Percentiles rank a stretch among this genome's conserved stretches.
Conservation (phyloP, 441 rosid species). For the Capsella rubella region DNA sequence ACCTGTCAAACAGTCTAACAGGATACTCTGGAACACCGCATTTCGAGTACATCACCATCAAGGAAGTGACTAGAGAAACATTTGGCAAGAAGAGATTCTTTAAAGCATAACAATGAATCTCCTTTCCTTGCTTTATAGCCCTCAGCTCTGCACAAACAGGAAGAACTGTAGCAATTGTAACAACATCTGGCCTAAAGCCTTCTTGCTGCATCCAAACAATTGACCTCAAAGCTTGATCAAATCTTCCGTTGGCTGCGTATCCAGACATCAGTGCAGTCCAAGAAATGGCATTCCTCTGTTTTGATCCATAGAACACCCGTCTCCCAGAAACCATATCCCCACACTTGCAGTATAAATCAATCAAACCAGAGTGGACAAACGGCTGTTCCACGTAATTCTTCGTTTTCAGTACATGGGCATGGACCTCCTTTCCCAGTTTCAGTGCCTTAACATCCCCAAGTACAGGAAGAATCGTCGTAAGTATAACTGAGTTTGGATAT, state of each 20-base stretch:
- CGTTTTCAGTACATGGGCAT: slow-evolving; percentile 66
- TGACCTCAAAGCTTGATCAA: slow-evolving; percentile 84
- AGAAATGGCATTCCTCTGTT: slow-evolving; percentile 69
- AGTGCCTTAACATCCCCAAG: slow-evolving; percentile 65
- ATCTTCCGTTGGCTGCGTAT: slow-evolving; percentile 71
- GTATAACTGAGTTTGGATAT: slow-evolving; percentile 68
- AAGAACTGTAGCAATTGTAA: slow-evolving; percentile 72
- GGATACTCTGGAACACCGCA: slow-evolving; percentile 64
- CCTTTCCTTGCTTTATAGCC: slow-evolving; percentile 80
- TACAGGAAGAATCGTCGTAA: slow-evolving; percentile 69
- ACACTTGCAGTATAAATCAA: slow-evolving; percentile 89
- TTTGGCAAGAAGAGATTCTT: slow-evolving; percentile 77
- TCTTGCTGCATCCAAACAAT: slow-evolving; percentile 97
- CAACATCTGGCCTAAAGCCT: slow-evolving; percentile 76
- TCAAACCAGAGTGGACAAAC: slow-evolving; percentile 70
- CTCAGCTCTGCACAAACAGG: slow-evolving; percentile 76
- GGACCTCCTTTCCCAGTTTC: slow-evolving; percentile 76
- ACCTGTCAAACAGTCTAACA: slow-evolving; percentile 56
- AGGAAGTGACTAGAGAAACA: slow-evolving; percentile 69
- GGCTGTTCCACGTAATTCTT: slow-evolving; percentile 56
- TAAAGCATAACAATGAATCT: slow-evolving; percentile 79
- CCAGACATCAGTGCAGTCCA: slow-evolving; percentile 97
- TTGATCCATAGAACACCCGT: slow-evolving; percentile 67
- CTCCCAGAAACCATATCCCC: slow-evolving; percentile 75
- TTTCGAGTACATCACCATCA: slow-evolving; percentile 85